Percentiles rank a stretch among this genome's conserved stretches.
These are phyloP conservation scores for Leccinum aurantiacum DNA, from an alignment of 768 basidiomycete genomes.

Conservation along the genomic window DNA sequence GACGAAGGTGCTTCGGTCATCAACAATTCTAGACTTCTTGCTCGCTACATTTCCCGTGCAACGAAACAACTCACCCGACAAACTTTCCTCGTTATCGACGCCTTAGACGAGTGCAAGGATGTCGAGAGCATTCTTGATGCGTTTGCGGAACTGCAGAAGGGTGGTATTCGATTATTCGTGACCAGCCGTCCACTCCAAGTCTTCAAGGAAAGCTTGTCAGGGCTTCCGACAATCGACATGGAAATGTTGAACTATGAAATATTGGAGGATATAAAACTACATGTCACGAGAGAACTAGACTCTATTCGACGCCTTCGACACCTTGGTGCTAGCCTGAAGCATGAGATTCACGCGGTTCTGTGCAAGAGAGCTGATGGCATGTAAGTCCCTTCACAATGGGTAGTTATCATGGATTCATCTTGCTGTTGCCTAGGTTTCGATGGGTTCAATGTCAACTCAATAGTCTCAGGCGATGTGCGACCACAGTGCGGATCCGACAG, in stretches of 20 bases:
- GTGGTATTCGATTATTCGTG: neutral
- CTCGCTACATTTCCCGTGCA: conserved; percentile 1
- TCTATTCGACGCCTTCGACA: conserved; percentile 5
- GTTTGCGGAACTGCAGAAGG: neutral
- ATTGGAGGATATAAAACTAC: conserved; percentile 1
- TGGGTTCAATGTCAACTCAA: conserved; percentile 19
- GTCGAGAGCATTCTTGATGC: neutral
- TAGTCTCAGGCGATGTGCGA: neutral
- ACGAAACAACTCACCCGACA: neutral
- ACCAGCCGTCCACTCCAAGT: neutral
- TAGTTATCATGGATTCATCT: neutral
- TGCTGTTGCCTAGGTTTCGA: conserved; percentile 9
- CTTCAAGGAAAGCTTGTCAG: neutral
- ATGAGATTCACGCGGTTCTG: neutral
- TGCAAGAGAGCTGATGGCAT: conserved; percentile 11
- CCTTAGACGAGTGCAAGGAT: neutral
- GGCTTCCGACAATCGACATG: neutral
- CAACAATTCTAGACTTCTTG: neutral
- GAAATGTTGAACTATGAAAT: neutral
- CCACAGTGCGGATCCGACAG: neutral
- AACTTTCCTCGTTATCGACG: conserved; percentile 15
- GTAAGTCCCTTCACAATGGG: neutral
- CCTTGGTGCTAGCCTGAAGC: neutral
- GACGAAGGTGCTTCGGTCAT: neutral
- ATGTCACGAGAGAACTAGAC: conserved; percentile 7